Base-by-base conservation (phyloP, 805 yeast species). In the Wickerhamomyces kurtzmanii region DNA sequence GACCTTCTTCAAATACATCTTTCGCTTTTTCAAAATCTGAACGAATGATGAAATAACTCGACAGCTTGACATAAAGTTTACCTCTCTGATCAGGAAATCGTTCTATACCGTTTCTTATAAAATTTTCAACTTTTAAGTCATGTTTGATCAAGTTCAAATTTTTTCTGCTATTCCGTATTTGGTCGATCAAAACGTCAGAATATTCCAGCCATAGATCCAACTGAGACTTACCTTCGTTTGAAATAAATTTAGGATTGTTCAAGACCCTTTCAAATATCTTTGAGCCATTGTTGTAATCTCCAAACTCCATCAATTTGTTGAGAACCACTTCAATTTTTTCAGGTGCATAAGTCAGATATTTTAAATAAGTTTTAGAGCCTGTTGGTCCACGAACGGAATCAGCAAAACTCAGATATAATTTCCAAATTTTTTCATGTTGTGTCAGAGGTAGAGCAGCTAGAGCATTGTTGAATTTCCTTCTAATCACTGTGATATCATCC, bases 71-170 rank as follows among this genome's bases (percentile, higher is more conserved):
- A 20, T 60, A 59, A 12, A 80, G 51, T 15, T 51, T 55, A 3
- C 74, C 71, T 21, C 55, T 46, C 40, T 78, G 84, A 38, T 76
- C 84, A 0, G 85, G 75, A 39, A 68, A 81, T 29, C 51, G 55
- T 1, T 27, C 18, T 0, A 63, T 36, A 1, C 68, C 61, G 5
- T 49, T 37, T 3, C 49, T 26, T 11, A 64, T 55, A 20, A 60
- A 51, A 1, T 34, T 35, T 26, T 61, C 66, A 20, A 61, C 53
- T n/a, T 44, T 42, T 0, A 20, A 16, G 15, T 40, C 40, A 23
- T 46, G 36, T 6, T 26, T 22, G n/a, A n/a, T n/a, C n/a, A n/a
- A n/a, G n/a, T n/a, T n/a, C n/a, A n/a, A n/a, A n/a, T n/a, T n/a
- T n/a, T n/a, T n/a, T n/a, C n/a, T n/a, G n/a, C n/a, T n/a, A n/a